phyloP scores from a whole-genome alignment of 1,284 basidiomycete genomes.

The Papiliotrema terrestris region DNA sequence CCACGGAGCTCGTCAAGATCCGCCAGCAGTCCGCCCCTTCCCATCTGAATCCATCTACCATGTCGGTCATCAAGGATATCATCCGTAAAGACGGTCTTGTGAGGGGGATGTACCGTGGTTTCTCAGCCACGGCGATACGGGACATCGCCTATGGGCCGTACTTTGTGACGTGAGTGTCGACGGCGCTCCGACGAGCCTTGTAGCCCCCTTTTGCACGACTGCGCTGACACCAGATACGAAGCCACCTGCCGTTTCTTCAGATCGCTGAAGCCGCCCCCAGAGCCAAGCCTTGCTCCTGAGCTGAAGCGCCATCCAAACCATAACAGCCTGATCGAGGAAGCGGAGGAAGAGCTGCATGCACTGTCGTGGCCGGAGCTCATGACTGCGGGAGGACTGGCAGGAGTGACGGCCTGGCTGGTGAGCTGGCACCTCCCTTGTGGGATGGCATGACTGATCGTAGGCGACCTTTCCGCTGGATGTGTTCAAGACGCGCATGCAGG shows the following conservation, averaged over 20 bases:
- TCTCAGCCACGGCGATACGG: conserved; percentile 65
- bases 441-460: conserved; percentile 11
- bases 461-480: conserved; percentile 80
- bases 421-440: conserved; percentile 15
- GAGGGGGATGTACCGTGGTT: conserved; percentile 70
- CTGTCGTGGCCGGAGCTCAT: conserved; percentile 62
- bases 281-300: conserved; percentile 8
- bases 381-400: conserved; percentile 73
- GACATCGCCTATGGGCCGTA: conserved; percentile 79
- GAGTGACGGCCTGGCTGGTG: conserved; percentile 52
- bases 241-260: conserved; percentile 63
- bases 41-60: conserved; percentile 49
- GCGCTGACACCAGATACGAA: conserved; percentile 57
- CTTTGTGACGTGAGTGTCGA: conserved; percentile 62
- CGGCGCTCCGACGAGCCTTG: too few species aligned
- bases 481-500: conserved; percentile 80
- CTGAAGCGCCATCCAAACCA: conserved; percentile 35
- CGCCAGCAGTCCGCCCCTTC: conserved; percentile 60
- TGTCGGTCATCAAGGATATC: conserved; percentile 58
- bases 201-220: background rate
- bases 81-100: conserved; percentile 56
- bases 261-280: conserved; percentile 22
- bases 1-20: conserved; percentile 81
- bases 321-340: conserved; percentile 52
- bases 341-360: conserved; percentile 52